These are phyloP conservation scores for Candida ulmi DNA, from an alignment of 805 yeast genomes.

Conservation along the genomic window DNA sequence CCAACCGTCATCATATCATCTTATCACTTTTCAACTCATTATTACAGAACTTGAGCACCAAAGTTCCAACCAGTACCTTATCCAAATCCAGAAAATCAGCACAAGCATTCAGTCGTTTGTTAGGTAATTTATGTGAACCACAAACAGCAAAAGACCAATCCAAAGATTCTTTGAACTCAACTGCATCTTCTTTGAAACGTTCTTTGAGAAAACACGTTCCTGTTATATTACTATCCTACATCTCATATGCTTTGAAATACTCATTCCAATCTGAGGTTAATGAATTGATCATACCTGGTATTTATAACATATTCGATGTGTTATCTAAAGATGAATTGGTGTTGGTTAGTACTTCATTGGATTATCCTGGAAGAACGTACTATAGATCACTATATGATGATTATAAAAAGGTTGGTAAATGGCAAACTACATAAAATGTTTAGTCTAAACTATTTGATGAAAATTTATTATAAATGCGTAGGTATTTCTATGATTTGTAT, in stretches of 20 bases:
- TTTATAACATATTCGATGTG: constrained; percentile 63
- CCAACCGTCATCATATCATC: constrained; percentile 69
- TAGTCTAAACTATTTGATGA: background rate
- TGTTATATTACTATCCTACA: constrained; percentile 51
- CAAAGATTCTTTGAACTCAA: constrained; percentile 42
- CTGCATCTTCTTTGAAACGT: constrained; percentile 48
- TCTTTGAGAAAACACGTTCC: constrained; percentile 62
- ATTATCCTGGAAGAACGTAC: constrained; percentile 61
- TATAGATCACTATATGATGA: constrained; percentile 64
- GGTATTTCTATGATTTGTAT: too few species aligned
- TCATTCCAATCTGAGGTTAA: constrained; percentile 43
- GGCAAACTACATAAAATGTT: constrained; percentile 33
- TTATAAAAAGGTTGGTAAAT: constrained; percentile 73
- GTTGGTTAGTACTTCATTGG: constrained; percentile 58
- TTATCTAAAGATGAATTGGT: constrained; percentile 62
- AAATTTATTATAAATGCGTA: too few species aligned
- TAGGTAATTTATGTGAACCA: constrained; percentile 74
- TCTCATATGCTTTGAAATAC: constrained; percentile 44
- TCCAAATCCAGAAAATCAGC: constrained; percentile 33
- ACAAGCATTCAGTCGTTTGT: constrained; percentile 46
- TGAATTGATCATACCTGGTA: constrained; percentile 45
- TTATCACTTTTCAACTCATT: constrained; percentile 42
- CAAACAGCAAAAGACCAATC: constrained; percentile 28
- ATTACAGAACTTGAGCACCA: constrained; percentile 39
- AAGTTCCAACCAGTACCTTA: constrained; percentile 12